Evolutionary conservation across 495 filamentous ascomycete genomes (phyloP).

Genomic region (Xylaria curta): DNA sequence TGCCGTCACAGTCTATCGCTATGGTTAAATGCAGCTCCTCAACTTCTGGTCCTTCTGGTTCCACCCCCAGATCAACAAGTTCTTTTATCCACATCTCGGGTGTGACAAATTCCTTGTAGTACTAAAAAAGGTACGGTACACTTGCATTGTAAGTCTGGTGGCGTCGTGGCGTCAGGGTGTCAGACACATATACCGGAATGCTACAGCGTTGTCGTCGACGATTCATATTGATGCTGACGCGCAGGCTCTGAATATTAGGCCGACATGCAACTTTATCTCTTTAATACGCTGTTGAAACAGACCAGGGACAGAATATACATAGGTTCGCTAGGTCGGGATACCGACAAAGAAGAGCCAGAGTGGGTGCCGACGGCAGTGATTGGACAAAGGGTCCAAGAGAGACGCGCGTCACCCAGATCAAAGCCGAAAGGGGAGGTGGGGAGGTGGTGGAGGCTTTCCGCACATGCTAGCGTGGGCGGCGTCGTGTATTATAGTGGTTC

Average conservation of each 20-base stretch:
- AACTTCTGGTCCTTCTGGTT: neutral
- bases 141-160: neutral
- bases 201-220: neutral
- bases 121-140: neutral
- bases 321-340: neutral
- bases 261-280: neutral
- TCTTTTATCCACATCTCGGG: neutral
- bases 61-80: neutral
- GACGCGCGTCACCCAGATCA: conserved; percentile 27
- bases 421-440: conserved; percentile 12
- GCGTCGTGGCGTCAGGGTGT: neutral
- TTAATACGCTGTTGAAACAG: conserved; percentile 2
- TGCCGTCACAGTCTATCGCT: neutral
- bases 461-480: neutral
- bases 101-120: conserved; percentile 6
- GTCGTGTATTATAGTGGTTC: neutral
- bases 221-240: neutral
- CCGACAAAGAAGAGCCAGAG: conserved; percentile 14
- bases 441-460: conserved; percentile 17
- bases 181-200: neutral
- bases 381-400: conserved; percentile 12
- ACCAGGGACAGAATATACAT: neutral
- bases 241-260: neutral
- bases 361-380: conserved; percentile 1
- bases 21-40: neutral